These are phyloP conservation scores for Zygosaccharomyces kombuchaensis DNA, from an alignment of 805 yeast species.

Conservation along the genomic window DNA sequence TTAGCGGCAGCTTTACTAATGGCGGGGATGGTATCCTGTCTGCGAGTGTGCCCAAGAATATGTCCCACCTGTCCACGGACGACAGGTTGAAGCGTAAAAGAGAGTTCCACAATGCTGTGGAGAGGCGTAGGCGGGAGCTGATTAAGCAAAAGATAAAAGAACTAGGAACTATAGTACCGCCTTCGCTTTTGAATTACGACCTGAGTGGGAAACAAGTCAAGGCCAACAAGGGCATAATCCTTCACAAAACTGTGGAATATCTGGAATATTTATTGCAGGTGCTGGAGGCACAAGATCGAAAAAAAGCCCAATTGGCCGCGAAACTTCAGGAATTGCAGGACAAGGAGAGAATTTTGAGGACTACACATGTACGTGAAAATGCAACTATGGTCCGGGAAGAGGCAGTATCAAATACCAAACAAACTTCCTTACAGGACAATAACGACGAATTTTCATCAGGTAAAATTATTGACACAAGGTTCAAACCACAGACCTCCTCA, in stretches of 20 bases:
- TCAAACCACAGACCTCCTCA: slow-evolving; percentile 15
- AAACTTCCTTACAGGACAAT: neutral
- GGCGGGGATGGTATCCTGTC: slow-evolving; percentile 13
- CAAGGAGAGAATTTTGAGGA: slow-evolving; percentile 5
- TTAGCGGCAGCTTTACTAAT: slow-evolving; percentile 28
- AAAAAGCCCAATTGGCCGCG: slow-evolving; percentile 40
- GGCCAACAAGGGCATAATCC: slow-evolving; percentile 78
- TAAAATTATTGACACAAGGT: slow-evolving; percentile 28
- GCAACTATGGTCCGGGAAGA: slow-evolving; percentile 1
- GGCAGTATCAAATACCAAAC: neutral
- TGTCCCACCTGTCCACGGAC: slow-evolving; percentile 38
- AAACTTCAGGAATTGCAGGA: slow-evolving; percentile 38
- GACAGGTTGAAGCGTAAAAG: slow-evolving; percentile 72
- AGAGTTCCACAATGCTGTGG: slow-evolving; percentile 92
- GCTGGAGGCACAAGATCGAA: slow-evolving; percentile 49
- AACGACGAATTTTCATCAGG: slow-evolving; percentile 15
- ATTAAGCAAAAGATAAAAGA: slow-evolving; percentile 87
- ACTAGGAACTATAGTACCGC: slow-evolving; percentile 77
- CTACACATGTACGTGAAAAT: neutral
- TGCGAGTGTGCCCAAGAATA: slow-evolving; percentile 21
- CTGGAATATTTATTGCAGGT: slow-evolving; percentile 62
- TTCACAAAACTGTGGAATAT: slow-evolving; percentile 76
- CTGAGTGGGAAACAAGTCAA: slow-evolving; percentile 56
- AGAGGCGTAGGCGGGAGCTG: slow-evolving; percentile 83
- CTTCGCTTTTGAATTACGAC: slow-evolving; percentile 51